phyloP scores from a whole-genome alignment of 2,329 filamentous ascomycete species.

The Parastagonospora avenae region DNA sequence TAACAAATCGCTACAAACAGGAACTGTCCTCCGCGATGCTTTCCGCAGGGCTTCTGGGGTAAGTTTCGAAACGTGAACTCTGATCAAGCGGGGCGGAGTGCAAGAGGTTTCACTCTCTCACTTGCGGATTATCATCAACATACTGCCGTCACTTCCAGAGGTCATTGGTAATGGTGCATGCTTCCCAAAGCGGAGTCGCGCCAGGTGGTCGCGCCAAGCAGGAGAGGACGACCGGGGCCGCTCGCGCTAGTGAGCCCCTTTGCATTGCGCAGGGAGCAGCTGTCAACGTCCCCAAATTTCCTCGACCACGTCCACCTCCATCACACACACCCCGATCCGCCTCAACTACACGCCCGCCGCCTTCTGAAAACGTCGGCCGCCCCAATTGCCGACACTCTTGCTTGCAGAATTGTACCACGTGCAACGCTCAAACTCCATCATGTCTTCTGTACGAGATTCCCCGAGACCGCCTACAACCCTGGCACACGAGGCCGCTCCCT shows the following conservation, averaged over 20 bases:
- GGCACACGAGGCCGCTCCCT: slow-evolving; percentile 25
- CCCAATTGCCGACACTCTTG: slow-evolving; percentile 22
- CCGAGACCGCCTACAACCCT: slow-evolving; percentile 27
- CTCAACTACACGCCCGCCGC: slow-evolving; percentile 24
- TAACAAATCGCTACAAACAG: too few species aligned
- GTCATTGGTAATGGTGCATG: not conserved
- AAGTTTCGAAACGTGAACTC: too few species aligned
- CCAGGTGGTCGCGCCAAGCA: slow-evolving; percentile 35
- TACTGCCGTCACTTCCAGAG: too few species aligned
- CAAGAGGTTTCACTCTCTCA: too few species aligned
- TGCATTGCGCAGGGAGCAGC: slow-evolving; percentile 45
- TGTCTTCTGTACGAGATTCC: slow-evolving; percentile 46
- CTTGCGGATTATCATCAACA: too few species aligned
- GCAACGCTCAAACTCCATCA: slow-evolving; percentile 30
- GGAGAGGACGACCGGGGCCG: slow-evolving; percentile 39
- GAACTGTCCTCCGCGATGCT: too few species aligned
- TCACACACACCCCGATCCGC: slow-evolving; percentile 28
- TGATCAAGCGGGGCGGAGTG: too few species aligned
- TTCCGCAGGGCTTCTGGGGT: too few species aligned
- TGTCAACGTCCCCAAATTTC: slow-evolving; percentile 49
- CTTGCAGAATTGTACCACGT: slow-evolving; percentile 24
- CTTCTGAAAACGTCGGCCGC: slow-evolving; percentile 5
- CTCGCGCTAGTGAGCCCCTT: slow-evolving; percentile 47
- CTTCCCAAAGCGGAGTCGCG: slow-evolving; percentile 24
- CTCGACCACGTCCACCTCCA: slow-evolving; percentile 41